Percentiles rank a stretch among this genome's conserved stretches.
Evolutionary conservation across 208 protist genomes (phyloP).

Genomic region (Vickermania spadyakhi): DNA sequence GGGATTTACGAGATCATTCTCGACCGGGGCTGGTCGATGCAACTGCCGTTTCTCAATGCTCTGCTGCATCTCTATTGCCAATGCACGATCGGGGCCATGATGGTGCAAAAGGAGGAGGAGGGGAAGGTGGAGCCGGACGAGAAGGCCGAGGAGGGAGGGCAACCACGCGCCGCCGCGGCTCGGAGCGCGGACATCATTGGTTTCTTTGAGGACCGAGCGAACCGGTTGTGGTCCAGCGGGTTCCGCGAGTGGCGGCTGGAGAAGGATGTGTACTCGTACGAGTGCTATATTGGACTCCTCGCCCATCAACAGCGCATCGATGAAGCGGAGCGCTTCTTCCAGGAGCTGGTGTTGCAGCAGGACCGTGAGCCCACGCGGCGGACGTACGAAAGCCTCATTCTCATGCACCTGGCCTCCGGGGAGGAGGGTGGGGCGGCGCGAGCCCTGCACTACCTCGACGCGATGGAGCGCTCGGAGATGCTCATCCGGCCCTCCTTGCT

Average conservation of each 20-base stretch:
- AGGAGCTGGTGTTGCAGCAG: constrained; percentile 77
- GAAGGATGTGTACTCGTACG: constrained; percentile 81
- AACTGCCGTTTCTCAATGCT: constrained; percentile 69
- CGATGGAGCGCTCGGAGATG: constrained; percentile 72
- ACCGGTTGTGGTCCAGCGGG: constrained; percentile 65
- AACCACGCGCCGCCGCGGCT: not conserved
- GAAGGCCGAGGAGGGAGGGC: constrained; percentile 28
- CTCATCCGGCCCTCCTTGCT: constrained; percentile 63
- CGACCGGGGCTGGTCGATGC: constrained; percentile 66
- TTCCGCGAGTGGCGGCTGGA: constrained; percentile 78
- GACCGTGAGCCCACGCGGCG: constrained; percentile 61
- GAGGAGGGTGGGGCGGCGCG: constrained; percentile 85
- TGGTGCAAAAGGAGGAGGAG: too few relatives aligned
- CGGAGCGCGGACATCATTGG: constrained; percentile 6
- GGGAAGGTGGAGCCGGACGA: constrained; percentile 37
- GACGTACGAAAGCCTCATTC: constrained; percentile 85
- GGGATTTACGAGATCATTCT: constrained; percentile 80
- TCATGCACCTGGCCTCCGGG: constrained; percentile 87
- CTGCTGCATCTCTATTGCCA: constrained; percentile 79
- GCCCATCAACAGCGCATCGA: constrained; percentile 83
- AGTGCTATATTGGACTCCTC: constrained; percentile 83
- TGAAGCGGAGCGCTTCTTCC: constrained; percentile 82
- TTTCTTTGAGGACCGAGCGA: constrained; percentile 69
- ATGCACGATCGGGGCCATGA: constrained; percentile 63
- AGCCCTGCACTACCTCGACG: constrained; percentile 80